Evolutionary conservation across 257 asterid genomes (phyloP).

Genomic region (Ehretia macrophylla): DNA sequence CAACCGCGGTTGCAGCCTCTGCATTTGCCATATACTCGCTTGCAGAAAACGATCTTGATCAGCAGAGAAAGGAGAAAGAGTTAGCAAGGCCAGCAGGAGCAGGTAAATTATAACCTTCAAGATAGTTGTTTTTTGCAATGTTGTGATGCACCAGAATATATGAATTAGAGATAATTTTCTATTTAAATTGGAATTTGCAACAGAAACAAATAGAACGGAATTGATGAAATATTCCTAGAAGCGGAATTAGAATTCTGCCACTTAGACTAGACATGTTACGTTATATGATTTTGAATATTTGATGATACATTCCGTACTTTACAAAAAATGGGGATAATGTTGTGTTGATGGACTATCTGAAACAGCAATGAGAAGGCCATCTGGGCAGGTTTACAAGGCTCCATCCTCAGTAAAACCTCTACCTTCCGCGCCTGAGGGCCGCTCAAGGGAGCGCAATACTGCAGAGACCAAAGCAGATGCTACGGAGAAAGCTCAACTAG

Average conservation of each 20-base stretch:
- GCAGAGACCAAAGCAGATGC: conserved; percentile 43
- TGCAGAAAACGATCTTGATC: conserved; percentile 18
- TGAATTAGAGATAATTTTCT: too few relatives aligned
- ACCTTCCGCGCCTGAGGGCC: conserved; percentile 19
- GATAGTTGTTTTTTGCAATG: too few relatives aligned
- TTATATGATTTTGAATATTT: too few relatives aligned
- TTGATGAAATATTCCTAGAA: too few relatives aligned
- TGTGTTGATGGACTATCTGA: conserved; percentile 3
- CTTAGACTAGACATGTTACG: too few relatives aligned
- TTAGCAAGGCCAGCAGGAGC: conserved; percentile 25
- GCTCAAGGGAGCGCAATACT: conserved; percentile 20
- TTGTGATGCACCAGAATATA: neutral
- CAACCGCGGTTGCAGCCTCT: conserved; percentile 63
- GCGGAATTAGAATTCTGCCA: too few relatives aligned
- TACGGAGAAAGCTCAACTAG: conserved; percentile 61
- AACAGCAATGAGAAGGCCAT: conserved; percentile 34
- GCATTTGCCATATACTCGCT: conserved; percentile 51
- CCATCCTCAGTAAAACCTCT: conserved; percentile 27
- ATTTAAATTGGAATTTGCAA: too few relatives aligned
- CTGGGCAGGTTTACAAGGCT: conserved; percentile 21
- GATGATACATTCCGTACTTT: too few relatives aligned
- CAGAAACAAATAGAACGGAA: too few relatives aligned
- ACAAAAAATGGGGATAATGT: neutral
- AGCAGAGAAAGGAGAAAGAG: conserved; percentile 27
- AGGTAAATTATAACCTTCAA: too few relatives aligned